Conservation (phyloP, 1,139 yeast species). For the Pichia cactophila region DNA sequence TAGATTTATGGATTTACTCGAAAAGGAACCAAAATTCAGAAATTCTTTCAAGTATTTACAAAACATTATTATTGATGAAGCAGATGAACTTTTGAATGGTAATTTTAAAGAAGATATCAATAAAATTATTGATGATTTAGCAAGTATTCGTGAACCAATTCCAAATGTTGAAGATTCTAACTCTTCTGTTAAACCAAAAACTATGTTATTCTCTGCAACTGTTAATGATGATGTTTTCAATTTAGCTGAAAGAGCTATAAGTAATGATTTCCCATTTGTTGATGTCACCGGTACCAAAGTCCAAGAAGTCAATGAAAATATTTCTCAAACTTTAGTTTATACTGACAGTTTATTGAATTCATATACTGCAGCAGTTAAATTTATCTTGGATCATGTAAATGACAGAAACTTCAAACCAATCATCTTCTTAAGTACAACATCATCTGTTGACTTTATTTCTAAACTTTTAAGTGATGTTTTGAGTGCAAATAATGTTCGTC, state of each 20-base stretch:
- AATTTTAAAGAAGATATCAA: slow-evolving; percentile 65
- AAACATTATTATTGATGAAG: slow-evolving; percentile 78
- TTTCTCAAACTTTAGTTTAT: slow-evolving; percentile 55
- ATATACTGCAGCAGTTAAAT: slow-evolving; percentile 46
- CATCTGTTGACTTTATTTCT: slow-evolving; percentile 52
- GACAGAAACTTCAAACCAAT: slow-evolving; percentile 58
- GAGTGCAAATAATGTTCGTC: slow-evolving; percentile 25
- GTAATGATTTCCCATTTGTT: slow-evolving; percentile 54
- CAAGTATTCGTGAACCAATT: slow-evolving; percentile 31
- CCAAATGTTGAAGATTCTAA: slow-evolving; percentile 17
- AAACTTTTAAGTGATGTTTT: slow-evolving; percentile 23
- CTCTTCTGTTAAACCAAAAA: slow-evolving; percentile 32
- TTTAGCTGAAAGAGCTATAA: slow-evolving; percentile 62
- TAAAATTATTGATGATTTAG: slow-evolving; percentile 45
- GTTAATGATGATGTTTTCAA: slow-evolving; percentile 58
- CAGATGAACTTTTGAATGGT: slow-evolving; percentile 71
- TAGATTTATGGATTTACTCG: slow-evolving; percentile 58
- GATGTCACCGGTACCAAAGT: slow-evolving; percentile 77
- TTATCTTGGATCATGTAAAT: slow-evolving; percentile 31
- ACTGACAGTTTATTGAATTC: slow-evolving; percentile 44
- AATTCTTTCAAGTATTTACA: slow-evolving; percentile 46
- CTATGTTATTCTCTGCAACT: slow-evolving; percentile 83
- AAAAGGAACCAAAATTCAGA: slow-evolving; percentile 37
- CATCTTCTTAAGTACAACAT: slow-evolving; percentile 74
- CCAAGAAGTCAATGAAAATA: slow-evolving; percentile 52